These are phyloP conservation scores for Microthlaspi erraticum DNA, from an alignment of 345 rosid species.

Conservation along the genomic window DNA sequence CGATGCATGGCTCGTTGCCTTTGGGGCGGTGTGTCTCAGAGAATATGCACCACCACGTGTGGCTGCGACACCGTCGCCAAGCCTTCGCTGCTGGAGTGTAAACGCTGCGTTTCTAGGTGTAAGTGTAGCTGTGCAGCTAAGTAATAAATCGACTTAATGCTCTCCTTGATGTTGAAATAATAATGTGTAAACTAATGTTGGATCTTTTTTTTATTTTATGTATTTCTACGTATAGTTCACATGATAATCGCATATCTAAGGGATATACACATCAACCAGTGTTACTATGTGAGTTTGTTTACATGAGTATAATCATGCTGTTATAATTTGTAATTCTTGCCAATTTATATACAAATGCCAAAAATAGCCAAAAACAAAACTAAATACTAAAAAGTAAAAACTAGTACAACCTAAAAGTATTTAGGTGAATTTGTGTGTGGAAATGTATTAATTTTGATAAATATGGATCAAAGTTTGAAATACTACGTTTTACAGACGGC, in stretches of 20 bases:
- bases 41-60: conserved; percentile 54
- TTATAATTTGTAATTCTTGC: too few species aligned
- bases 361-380: too few species aligned
- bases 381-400: too few species aligned
- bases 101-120: conserved; percentile 71
- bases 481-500: conserved; percentile 24
- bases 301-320: too few species aligned
- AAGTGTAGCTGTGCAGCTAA: conserved; percentile 65
- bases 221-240: conserved; percentile 4
- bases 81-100: conserved; percentile 62
- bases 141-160: neutral
- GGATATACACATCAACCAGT: neutral
- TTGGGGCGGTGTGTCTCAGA: conserved; percentile 64
- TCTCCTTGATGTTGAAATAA: conserved; percentile 17
- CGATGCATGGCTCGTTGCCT: conserved; percentile 82
- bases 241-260: neutral
- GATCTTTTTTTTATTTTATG: conserved; percentile 17
- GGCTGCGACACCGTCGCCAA: conserved; percentile 52
- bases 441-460: too few species aligned
- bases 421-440: too few species aligned
- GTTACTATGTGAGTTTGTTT: too few species aligned
- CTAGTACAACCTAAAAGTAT: too few species aligned
- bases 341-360: too few species aligned
- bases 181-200: conserved; percentile 20
- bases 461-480: too few species aligned